Evolutionary conservation across 2,329 filamentous ascomycete genomes (phyloP), one percentile per base, ranked within the genome.

Genomic region (Celoporthe dispersa): DNA sequence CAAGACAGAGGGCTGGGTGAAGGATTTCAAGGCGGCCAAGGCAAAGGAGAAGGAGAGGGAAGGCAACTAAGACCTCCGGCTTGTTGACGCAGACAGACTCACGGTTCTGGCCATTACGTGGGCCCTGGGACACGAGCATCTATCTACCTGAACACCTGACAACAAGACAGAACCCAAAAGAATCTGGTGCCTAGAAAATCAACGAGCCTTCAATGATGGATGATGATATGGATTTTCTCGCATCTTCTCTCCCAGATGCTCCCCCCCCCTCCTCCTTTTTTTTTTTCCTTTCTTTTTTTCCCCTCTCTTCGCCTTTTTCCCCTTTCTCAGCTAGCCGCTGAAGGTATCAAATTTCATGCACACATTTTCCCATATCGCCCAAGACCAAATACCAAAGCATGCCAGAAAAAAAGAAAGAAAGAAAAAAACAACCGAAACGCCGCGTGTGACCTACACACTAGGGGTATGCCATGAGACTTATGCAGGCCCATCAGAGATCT

Each of bases 11-110:
- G 85, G 79, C n/a, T 99, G 94, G 91, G 90, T 97, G 48, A 87
- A 88, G 73, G 92, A 96, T 75, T 94, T 94, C 79, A 98, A 98
- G 84, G 86, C 84, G 76, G 90, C 92, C 78, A 93, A 89, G 80
- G 85, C 84, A 3, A 82, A 81, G 3, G 84, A 85, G 77, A 84
- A 85, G 77, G 12, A 11, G 14, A 19, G 39, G 19, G 39, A 41
- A 44, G 16, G 3, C 4, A 44, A 19, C 19, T 19, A 44, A 44
- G 41, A 5, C 9, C 22, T 48, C 9, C 51, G 51, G 41, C 41
- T 44, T 1, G 41, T 22, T 44, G 22, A 31, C 51, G 25, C 51
- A 55, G 25, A 9, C 9, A 57, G 25, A 48, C 41, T 48, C 22
- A 48, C 22, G 9, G 7, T 19, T n/a, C n/a, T 14, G 16, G 3